Evolutionary conservation across 164 flowering plant species (phyloP).

Genomic region (Dillenia suffruticosa): DNA sequence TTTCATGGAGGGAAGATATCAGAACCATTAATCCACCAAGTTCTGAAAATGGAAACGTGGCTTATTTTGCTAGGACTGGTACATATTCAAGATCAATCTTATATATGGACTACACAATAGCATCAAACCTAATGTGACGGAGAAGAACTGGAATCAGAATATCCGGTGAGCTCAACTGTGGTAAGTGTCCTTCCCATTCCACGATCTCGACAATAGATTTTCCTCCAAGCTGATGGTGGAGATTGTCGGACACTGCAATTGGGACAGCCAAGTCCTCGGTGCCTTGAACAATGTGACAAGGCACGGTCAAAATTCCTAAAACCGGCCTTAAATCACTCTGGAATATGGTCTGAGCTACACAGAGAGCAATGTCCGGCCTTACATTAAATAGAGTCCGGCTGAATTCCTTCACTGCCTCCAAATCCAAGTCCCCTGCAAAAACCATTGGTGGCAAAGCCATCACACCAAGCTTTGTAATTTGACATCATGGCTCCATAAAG

Average conservation of each 20-base stretch:
- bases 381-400: conserved; percentile 51
- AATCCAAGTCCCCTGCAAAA: conserved; percentile 50
- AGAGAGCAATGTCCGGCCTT: conserved; percentile 48
- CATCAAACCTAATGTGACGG: conserved; percentile 34
- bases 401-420: conserved; percentile 46
- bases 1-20: no score
- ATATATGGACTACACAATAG: no score
- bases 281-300: conserved; percentile 51
- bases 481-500: conserved; percentile 35
- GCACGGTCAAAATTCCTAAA: conserved; percentile 30
- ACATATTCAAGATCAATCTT: no score
- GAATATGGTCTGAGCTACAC: conserved; percentile 37
- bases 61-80: no score
- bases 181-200: conserved; percentile 49
- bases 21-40: no score
- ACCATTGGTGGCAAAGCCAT: conserved; percentile 50
- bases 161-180: conserved; percentile 54
- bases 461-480: conserved; percentile 46
- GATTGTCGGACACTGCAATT: conserved; percentile 42
- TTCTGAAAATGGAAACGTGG: no score
- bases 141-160: conserved; percentile 42
- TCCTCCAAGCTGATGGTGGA: conserved; percentile 34
- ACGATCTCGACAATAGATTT: conserved; percentile 42
- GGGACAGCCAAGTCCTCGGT: conserved; percentile 51
- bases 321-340: conserved; percentile 30